phyloP scores from a whole-genome alignment of 2,329 filamentous ascomycete genomes.

The Ophiostoma montium region DNA sequence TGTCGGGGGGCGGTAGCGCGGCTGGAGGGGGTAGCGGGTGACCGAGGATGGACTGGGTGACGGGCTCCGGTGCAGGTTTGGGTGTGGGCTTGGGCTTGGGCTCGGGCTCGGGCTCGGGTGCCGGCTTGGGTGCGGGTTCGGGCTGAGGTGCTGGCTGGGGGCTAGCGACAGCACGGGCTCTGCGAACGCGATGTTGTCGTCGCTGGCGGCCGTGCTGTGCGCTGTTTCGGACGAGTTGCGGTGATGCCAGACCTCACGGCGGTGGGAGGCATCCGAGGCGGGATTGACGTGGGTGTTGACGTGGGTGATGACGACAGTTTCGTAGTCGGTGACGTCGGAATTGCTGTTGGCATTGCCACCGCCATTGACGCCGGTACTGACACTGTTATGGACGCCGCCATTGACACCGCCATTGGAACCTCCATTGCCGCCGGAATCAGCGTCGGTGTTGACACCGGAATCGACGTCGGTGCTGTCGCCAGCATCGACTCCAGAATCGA shows the following conservation, averaged over 20 bases:
- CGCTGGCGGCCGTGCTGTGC: slow-evolving; percentile 9
- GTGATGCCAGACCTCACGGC: slow-evolving; percentile 7
- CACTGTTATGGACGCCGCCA: too few species aligned
- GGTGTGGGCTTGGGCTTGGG: background rate
- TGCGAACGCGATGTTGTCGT: slow-evolving; percentile 8
- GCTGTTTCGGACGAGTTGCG: slow-evolving; percentile 14
- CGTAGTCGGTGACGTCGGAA: too few species aligned
- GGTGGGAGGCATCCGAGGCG: background rate
- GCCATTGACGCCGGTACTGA: too few species aligned
- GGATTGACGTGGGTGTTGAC: background rate
- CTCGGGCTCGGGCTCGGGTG: background rate
- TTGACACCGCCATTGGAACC: too few species aligned
- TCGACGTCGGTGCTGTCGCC: too few species aligned
- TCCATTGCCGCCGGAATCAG: too few species aligned
- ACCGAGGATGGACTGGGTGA: background rate
- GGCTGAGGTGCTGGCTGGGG: background rate
- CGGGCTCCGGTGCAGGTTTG: background rate
- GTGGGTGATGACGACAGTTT: too few species aligned
- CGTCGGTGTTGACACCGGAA: too few species aligned
- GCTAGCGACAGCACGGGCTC: background rate
- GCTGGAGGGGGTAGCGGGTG: slow-evolving; percentile 8
- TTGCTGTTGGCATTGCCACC: too few species aligned
- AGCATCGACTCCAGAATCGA: too few species aligned
- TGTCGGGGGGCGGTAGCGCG: slow-evolving; percentile 7
- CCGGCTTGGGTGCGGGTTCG: too few species aligned